These are phyloP conservation scores for Asparagopsis taxiformis DNA, from an alignment of 31 red algal species.

Conservation along the genomic window DNA sequence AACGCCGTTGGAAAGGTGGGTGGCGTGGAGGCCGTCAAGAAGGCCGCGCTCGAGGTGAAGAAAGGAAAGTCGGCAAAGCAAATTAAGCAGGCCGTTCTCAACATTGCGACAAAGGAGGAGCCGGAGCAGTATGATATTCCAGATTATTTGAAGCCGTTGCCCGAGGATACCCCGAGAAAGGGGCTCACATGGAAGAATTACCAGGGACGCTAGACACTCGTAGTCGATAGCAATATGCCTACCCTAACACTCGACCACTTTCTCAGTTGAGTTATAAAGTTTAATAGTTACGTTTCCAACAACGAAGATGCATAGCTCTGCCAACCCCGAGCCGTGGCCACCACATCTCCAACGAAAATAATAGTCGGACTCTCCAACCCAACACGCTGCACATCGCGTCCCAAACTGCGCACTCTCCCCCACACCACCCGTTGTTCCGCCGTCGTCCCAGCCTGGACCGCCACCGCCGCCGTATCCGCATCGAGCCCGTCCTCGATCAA, in stretches of 20 bases:
- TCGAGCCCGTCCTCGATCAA: constrained; percentile 9
- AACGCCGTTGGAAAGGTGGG: constrained; percentile 66
- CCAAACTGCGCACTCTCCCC: constrained; percentile 18
- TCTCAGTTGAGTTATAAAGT: too few species aligned
- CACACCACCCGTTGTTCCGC: constrained; percentile 43
- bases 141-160: constrained; percentile 67
- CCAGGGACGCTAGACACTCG: not conserved
- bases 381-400: not conserved
- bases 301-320: too few species aligned
- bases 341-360: constrained; percentile 49
- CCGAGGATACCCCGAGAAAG: constrained; percentile 73
- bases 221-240: not conserved
- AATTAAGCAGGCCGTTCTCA: constrained; percentile 41
- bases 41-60: constrained; percentile 43
- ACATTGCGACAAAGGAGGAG: constrained; percentile 11
- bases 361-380: constrained; percentile 51
- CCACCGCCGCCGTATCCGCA: constrained; percentile 34
- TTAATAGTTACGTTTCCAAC: too few species aligned
- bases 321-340: constrained; percentile 37
- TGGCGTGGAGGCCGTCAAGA: constrained; percentile 57
- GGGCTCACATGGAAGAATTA: constrained; percentile 78
- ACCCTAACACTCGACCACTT: too few species aligned
- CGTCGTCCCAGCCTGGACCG: constrained; percentile 37
- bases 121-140: constrained; percentile 22
- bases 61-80: constrained; percentile 36